Base-by-base conservation (phyloP, 768 basidiomycete species). In the Botryobasidium botryosum region DNA sequence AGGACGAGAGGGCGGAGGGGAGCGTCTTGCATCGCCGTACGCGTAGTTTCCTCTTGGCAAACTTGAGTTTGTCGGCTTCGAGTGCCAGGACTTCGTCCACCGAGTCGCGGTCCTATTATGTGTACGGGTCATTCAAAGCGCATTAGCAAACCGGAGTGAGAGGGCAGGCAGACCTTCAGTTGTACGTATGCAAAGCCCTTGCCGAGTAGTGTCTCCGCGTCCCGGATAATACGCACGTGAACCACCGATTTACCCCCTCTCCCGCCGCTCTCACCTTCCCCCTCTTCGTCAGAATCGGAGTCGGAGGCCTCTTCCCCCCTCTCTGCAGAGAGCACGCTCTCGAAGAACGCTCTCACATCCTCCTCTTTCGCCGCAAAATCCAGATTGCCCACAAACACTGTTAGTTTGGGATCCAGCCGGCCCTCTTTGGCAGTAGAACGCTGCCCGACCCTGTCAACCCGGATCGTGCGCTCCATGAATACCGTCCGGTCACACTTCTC, bases 321-420 rank as follows among this genome's bases (percentile, higher is more conserved):
- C 62, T 88, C 87, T 1, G 69, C 64, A 32, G 65, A 69, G 15
- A 96, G 61, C 26, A 87, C 57, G 4, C 68, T 71, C 61, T 97
- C 91, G 45, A 94, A 91, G 60, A 86, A 94, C 4, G 66, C 69
- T 23, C 94, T 63, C 35, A 99, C 56, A 56, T 90, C 86, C 57
- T 92, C 84, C 56, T 96, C 94, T 56, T 78, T 81, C 55, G 81
- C 76, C 29, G 77, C 81, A 58, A 94, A 94, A 56, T 94, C 90
- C 47, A 99, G 66, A 53, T 83, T 90, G 4, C 92, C 92, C 2
- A 99, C 79, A 55, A 96, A 97, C 21, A 96, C 57, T 12, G 79
- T 84, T 49, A 74, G 64, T 55, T 83, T 85, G 10, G 87, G 84
- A 56, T 96, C 81, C 5, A 55, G 53, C 21, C 27, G 51, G 6